phyloP scores from a whole-genome alignment of 2,329 filamentous ascomycete species.

The Mycosphaerella sp. region DNA sequence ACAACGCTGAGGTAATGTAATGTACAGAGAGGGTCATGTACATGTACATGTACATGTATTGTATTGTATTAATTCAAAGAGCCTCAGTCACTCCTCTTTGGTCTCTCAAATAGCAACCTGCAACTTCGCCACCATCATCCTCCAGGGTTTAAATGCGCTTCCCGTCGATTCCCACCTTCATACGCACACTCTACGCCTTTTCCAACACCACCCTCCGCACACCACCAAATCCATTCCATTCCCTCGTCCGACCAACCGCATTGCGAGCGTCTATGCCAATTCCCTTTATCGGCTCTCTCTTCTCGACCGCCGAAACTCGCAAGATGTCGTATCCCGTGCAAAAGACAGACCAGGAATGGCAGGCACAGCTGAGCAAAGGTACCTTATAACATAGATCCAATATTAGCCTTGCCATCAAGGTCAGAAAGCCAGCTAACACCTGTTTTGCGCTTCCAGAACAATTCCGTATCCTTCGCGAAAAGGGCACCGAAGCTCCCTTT shows the following conservation, averaged over 20 bases:
- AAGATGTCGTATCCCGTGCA: constrained; percentile 73
- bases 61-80: neutral
- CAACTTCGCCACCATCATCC: constrained; percentile 2
- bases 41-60: too few relatives aligned
- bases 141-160: constrained; percentile 42
- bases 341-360: constrained; percentile 80
- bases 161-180: constrained; percentile 39
- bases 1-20: too few relatives aligned
- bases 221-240: constrained; percentile 23
- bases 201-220: constrained; percentile 39
- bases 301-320: constrained; percentile 53
- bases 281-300: constrained; percentile 71
- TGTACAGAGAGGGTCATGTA: too few relatives aligned
- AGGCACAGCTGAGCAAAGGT: constrained; percentile 70
- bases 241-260: constrained; percentile 30
- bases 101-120: neutral
- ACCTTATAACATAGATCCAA: constrained; percentile 17
- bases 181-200: constrained; percentile 46
- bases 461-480: constrained; percentile 86
- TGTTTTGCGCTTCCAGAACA: constrained; percentile 59
- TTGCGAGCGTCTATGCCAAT: constrained; percentile 61
- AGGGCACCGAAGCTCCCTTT: constrained; percentile 79
- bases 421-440: constrained; percentile 25
- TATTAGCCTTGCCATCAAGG: constrained; percentile 20
- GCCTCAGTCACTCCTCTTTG: neutral